Base-by-base conservation (phyloP, 306 rosid genomes). In the Vigna nakashimae region DNA sequence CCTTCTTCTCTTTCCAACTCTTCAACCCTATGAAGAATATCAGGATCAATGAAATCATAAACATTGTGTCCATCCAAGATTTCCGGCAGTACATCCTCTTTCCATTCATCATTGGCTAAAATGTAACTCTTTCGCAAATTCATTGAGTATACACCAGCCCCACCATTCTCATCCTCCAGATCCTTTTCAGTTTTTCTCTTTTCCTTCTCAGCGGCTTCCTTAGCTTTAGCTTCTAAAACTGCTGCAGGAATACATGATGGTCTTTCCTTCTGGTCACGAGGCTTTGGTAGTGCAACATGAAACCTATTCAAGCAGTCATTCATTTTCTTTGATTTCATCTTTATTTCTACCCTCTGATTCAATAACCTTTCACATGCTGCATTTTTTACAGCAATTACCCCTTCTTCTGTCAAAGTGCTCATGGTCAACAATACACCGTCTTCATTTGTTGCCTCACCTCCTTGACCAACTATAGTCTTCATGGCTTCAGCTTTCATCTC, bases 1-100 rank as follows among this genome's bases (percentile, higher is more conserved):
- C 98, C 95, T 48, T 87, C 98, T 70, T 93, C 97, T 72, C 86
- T 86, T 82, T 93, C 96, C 89, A 93, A 73, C 85, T 93, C 96
- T 78, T 91, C 91, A 66, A 93, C 89, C 91, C 97, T 88, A 0
- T 60, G 84, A 5, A 89, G 77, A 79, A 93, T 91, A 73, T 91
- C 96, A 51, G 97, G 88, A 85, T 91, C 97, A 42, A 93, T 68
- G 71, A 88, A 93, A 82, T 93, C 98, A 79, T 81, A 90, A 26
- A 93, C 96, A 57, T 93, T 93, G 83, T 93, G 96, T 17, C 98
- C 98, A 81, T 93, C 98, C 59, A 93, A 77, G 80, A 91, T 93
- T 84, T 93, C 98, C 7, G 98, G 98, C 76, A 90, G 80, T 15
- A 85, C 34, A 63, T 91, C 98, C 74, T 93, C 92, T 79, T 93